Conservation (phyloP, 495 filamentous ascomycete species). For the Chaetomium cochliodes region DNA sequence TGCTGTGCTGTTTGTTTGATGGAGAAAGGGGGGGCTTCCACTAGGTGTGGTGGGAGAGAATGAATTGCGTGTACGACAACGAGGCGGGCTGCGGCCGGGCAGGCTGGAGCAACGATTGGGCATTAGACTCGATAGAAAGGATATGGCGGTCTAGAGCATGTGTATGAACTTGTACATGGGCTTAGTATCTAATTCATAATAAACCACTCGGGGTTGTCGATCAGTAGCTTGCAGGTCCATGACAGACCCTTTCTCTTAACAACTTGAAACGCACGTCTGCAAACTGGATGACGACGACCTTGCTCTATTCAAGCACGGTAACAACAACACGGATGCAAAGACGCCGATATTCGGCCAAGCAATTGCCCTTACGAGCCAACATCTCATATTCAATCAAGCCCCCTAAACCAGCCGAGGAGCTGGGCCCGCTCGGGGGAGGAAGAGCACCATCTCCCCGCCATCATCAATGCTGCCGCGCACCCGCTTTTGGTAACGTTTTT, state of each 20-base stretch:
- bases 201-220: neutral
- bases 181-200: constrained; percentile 7
- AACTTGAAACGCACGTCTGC: neutral
- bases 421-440: neutral
- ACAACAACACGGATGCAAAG: neutral
- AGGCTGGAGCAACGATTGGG: neutral
- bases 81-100: neutral
- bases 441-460: neutral
- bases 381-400: neutral
- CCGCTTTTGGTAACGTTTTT: constrained; percentile 5
- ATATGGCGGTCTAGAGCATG: neutral
- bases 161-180: neutral
- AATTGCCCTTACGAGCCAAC: neutral
- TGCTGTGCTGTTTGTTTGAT: neutral
- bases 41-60: neutral
- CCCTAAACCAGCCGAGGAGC: neutral
- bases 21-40: neutral
- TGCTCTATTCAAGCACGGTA: neutral
- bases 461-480: neutral
- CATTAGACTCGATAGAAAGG: neutral
- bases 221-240: neutral
- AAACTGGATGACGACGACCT: neutral
- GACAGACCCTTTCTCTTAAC: no score
- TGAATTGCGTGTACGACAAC: neutral
- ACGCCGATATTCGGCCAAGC: neutral